Base-by-base conservation (phyloP, 2,329 filamentous ascomycete species). In the Blumeria graminis region DNA sequence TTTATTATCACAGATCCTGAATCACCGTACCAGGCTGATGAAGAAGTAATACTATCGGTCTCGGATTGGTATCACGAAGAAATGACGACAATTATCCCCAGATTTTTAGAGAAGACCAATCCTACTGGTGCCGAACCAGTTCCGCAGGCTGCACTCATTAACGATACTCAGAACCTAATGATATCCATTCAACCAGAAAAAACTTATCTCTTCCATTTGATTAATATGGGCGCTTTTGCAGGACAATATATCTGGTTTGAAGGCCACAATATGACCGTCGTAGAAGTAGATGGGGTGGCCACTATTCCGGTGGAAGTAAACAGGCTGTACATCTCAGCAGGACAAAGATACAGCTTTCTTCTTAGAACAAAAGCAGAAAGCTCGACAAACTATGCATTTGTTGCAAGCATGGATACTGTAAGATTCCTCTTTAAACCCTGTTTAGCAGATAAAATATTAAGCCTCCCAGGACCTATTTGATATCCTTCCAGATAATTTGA, bases 281-380 rank as follows among this genome's bases (percentile, higher is more conserved):
- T 87, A 36, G 83, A 86, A 66, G 77, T 86, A 0, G 84, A 87
- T 64, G 84, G 83, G 6, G 72, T 86, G 10, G 86, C 83, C 8
- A 68, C 78, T 0, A 76, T 77, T 0, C 63, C 77, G 56, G 68
- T 74, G 61, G 75, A 77, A 58, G 76, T 81, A 0, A 71, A 76
- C 28, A 76, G 76, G 71, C 72, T 87, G 11, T 86, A 86, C 61
- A 63, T 88, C 8, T 71, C 77, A 11, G 75, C 80, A 10, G 84
- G 81, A 0, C 84, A 88, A 67, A 76, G 84, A 52, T 78, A 72
- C 62, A 77, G 76, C 63, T 75, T 82, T 61, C 68, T 82, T 28
- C 58, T 82, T 13, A 86, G 77, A 0, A 80, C 80, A 13, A 80
- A 76, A 65, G 78, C 80, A 56, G 72, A 78, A 9, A 77, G 77